phyloP scores from a whole-genome alignment of 768 basidiomycete species.

The Chalciporus sphaerocephalus region DNA sequence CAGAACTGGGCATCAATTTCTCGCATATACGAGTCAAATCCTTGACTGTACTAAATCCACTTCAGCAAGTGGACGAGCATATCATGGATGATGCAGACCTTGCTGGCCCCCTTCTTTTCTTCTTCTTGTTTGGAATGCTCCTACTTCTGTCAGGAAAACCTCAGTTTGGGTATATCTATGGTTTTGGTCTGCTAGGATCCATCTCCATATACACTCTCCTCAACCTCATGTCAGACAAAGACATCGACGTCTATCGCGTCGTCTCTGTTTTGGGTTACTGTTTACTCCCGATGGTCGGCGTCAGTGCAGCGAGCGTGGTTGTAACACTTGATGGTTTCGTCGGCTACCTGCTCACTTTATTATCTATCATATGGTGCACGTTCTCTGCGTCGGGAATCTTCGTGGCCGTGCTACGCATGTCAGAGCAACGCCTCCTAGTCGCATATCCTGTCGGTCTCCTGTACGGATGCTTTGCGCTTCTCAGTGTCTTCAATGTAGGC shows the following conservation, averaged over 20 bases:
- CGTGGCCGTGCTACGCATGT: conserved; percentile 92
- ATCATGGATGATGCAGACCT: conserved; percentile 99
- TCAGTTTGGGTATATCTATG: conserved; percentile 98
- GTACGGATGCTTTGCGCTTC: conserved; percentile 90
- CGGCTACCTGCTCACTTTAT: conserved; percentile 76
- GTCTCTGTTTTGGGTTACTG: conserved; percentile 97
- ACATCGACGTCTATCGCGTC: conserved; percentile 92
- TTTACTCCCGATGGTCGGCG: conserved; percentile 92
- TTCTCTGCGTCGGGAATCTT: conserved; percentile 95
- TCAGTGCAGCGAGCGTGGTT: conserved; percentile 84
- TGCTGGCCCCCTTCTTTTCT: conserved; percentile 92
- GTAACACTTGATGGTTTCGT: conserved; percentile 79
- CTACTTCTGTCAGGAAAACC: conserved; percentile 97
- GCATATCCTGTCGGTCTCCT: conserved; percentile 94
- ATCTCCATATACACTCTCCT: conserved; percentile 89
- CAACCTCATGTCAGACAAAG: conserved; percentile 93
- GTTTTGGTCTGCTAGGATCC: conserved; percentile 92
- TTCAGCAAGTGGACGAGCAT: conserved; percentile 74
- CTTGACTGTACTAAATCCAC: conserved; percentile 90
- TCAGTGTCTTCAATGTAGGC: conserved; percentile 81
- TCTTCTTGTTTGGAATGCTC: conserved; percentile 90
- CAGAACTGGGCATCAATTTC: conserved; percentile 98
- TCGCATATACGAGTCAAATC: conserved; percentile 93
- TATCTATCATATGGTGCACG: conserved; percentile 95
- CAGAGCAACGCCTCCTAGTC: conserved; percentile 89